Evolutionary conservation across 2,329 filamentous ascomycete genomes (phyloP), one percentile per base, ranked within the genome.

Genomic region (Trichoderma aggressivum): DNA sequence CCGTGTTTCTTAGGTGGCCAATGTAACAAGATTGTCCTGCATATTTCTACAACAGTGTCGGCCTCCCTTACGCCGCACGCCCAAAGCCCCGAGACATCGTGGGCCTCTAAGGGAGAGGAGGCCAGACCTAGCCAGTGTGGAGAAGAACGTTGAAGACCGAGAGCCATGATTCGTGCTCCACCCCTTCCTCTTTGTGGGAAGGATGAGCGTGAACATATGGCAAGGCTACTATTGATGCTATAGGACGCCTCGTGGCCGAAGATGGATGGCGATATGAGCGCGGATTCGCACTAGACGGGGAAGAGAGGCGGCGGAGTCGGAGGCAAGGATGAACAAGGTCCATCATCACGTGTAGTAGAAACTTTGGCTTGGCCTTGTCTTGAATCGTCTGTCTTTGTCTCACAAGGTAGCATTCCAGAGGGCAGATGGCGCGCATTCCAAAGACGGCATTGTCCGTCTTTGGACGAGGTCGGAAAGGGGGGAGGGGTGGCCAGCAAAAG

Each of bases 311-410:
- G 60, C 36, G 30, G 47, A 71, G 36, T 62, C 56, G 55, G 39
- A 66, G 26, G 36, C 28, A 56, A 65, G 18, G 34, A 43, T 14
- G 50, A 36, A 60, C 39, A 56, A 55, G 16, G 47, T 21, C 62
- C 53, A 70, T 68, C 61, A 75, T 79, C 76, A 79, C 77, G 75
- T 78, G 76, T 73, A 60, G 64, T 30, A 30, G 63, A 64, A 56
- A 73, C 70, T 63, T 63, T 74, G 74, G 71, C 73, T 73, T 73
- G 75, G 76, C 77, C 74, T 68, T 18, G 30, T 43, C 36, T 39
- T 47, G 43, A 50, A 70, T 39, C 32, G 76, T 79, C 77, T n/a
- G 78, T 77, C 78, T 78, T 80, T 81, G 80, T 81, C 80, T 81
- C 79, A 80, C 76, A 72, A 64, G 65, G 72, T 69, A 74, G 71